phyloP scores from a whole-genome alignment of 352 stramenopile genomes.

The Blastocystis sp. region DNA sequence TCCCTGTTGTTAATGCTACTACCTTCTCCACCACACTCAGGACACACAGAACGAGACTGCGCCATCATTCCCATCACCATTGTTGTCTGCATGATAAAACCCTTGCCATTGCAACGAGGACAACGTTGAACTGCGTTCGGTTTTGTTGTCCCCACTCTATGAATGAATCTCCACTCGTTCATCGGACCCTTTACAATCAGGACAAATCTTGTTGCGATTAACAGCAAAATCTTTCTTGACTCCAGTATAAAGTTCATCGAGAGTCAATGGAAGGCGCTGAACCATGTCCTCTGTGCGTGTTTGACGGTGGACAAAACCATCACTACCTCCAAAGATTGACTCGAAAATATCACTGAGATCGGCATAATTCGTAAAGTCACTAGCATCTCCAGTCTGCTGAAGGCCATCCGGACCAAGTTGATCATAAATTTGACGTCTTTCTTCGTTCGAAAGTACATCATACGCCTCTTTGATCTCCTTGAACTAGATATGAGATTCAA shows the following conservation, averaged over 20 bases:
- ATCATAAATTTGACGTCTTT: slow-evolving; percentile 70
- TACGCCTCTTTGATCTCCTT: slow-evolving; percentile 71
- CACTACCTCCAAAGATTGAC: slow-evolving; percentile 52
- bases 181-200: slow-evolving; percentile 44
- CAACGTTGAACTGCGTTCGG: slow-evolving; percentile 56
- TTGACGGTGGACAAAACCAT: slow-evolving; percentile 36
- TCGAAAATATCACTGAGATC: slow-evolving; percentile 64
- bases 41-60: slow-evolving; percentile 56
- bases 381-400: slow-evolving; percentile 37
- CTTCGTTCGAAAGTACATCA: slow-evolving; percentile 70
- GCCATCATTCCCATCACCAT: slow-evolving; percentile 65
- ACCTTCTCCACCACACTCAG: slow-evolving; percentile 54
- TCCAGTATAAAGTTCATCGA: slow-evolving; percentile 60
- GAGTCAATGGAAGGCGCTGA: slow-evolving; percentile 42
- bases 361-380: slow-evolving; percentile 28
- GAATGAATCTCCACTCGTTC: neutral
- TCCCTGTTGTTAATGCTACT: slow-evolving; percentile 57
- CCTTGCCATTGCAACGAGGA: slow-evolving; percentile 56
- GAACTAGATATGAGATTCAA: slow-evolving; percentile 58
- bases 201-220: slow-evolving; percentile 52
- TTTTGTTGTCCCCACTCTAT: slow-evolving; percentile 52
- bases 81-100: slow-evolving; percentile 59
- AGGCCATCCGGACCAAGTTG: slow-evolving; percentile 70
- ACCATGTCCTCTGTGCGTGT: slow-evolving; percentile 66
- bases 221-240: slow-evolving; percentile 54